Conservation (phyloP, 305 asterid genomes). For the Fraxinus baroniana region DNA sequence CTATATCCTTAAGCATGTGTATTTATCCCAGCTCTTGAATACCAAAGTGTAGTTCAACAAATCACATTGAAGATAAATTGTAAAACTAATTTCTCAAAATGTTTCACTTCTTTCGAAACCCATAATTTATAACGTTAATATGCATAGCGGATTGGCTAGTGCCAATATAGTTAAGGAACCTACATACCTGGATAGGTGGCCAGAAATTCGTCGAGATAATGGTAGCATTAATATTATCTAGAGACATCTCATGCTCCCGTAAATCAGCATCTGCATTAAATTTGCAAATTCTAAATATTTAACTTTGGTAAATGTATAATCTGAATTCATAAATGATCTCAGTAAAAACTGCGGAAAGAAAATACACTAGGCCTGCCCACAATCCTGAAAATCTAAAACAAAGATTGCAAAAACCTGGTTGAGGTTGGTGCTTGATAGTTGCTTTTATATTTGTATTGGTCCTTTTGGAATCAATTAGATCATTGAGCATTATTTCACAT, state of each 20-base stretch:
- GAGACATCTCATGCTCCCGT: conserved; percentile 55
- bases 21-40: background rate
- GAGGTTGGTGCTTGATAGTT: conserved; percentile 57
- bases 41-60: background rate
- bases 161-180: conserved; percentile 20
- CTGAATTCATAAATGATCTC: conserved; percentile 15
- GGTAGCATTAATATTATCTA: conserved; percentile 71
- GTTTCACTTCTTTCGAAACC: conserved; percentile 5
- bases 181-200: conserved; percentile 95
- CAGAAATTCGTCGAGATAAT: conserved; percentile 92
- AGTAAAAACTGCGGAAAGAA: conserved; percentile 5
- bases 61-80: background rate
- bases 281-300: conserved; percentile 21
- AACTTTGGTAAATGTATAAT: conserved; percentile 15
- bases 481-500: conserved; percentile 99
- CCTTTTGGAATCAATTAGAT: conserved; percentile 90
- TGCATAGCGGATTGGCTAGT: background rate
- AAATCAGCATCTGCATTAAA: conserved; percentile 44
- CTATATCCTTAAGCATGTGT: background rate
- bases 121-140: conserved; percentile 6
- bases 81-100: background rate
- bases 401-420: conserved; percentile 44
- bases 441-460: conserved; percentile 87
- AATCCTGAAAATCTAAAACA: conserved; percentile 15
- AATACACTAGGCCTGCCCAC: conserved; percentile 11